Evolutionary conservation across 1,139 yeast species (phyloP).

Genomic region (Kazachstania sp.): DNA sequence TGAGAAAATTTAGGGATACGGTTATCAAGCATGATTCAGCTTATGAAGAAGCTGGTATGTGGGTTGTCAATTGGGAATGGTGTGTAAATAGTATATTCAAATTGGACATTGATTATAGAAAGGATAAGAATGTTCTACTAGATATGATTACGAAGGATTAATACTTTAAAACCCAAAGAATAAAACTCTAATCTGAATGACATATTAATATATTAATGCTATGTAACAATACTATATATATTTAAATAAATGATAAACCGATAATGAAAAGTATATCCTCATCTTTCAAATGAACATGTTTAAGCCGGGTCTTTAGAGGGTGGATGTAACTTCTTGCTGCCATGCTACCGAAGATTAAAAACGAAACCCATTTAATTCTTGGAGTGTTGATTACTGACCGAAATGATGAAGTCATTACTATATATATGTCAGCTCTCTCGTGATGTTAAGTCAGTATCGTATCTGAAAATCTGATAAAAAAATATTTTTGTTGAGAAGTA

Average conservation of each 20-base stretch:
- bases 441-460: too few species aligned
- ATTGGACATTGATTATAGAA: constrained; percentile 11
- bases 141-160: constrained; percentile 1
- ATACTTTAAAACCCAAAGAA: neutral
- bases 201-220: neutral
- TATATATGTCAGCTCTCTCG: too few species aligned
- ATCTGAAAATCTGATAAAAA: too few species aligned
- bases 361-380: neutral
- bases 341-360: neutral
- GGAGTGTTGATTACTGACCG: neutral
- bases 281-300: neutral
- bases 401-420: neutral
- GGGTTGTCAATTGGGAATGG: constrained; percentile 23
- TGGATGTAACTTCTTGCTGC: neutral
- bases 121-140: constrained; percentile 4
- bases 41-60: constrained; percentile 11
- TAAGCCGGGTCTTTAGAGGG: neutral
- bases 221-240: neutral
- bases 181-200: neutral
- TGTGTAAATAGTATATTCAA: constrained; percentile 19
- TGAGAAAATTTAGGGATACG: constrained; percentile 35
- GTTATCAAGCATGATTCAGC: constrained; percentile 22
- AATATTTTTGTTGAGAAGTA: too few species aligned
- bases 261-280: constrained; percentile 1
- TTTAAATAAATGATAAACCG: neutral